Evolutionary conservation across 768 basidiomycete species (phyloP).

Genomic region (Russula earlei): DNA sequence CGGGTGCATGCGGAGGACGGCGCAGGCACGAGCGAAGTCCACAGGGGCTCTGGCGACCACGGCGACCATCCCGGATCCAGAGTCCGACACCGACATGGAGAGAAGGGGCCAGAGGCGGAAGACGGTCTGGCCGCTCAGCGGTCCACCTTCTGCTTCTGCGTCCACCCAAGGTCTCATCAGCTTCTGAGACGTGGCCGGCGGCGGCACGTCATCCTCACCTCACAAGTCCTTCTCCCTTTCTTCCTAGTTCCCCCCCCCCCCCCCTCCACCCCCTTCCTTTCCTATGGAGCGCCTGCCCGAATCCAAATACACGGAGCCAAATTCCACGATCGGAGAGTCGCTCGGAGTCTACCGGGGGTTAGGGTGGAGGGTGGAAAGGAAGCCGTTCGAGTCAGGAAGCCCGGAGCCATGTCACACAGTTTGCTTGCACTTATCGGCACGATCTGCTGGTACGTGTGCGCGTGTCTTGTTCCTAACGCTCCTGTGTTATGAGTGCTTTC

Average conservation of each 20-base stretch:
- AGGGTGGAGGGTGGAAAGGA: constrained; percentile 1
- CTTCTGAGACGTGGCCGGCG: constrained; percentile 18
- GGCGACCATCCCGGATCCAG: neutral
- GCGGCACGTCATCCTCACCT: constrained; percentile 7
- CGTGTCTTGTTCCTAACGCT: neutral
- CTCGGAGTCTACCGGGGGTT: constrained; percentile 4
- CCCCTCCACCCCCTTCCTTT: neutral
- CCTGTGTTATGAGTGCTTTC: constrained; percentile 5
- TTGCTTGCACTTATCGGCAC: constrained; percentile 7
- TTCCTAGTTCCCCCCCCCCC: neutral
- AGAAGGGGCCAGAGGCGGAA: constrained; percentile 2
- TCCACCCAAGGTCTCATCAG: constrained; percentile 15
- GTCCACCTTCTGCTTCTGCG: constrained; percentile 5
- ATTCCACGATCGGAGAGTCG: constrained; percentile 9
- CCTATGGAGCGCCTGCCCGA: neutral
- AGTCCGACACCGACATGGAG: neutral
- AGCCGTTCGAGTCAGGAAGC: neutral
- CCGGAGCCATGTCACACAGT: constrained; percentile 11
- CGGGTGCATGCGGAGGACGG: constrained; percentile 6
- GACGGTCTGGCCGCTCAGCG: constrained; percentile 10
- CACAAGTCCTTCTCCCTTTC: neutral
- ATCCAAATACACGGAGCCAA: neutral
- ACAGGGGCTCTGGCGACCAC: neutral
- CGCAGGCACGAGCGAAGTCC: neutral
- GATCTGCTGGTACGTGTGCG: constrained; percentile 15